These are phyloP conservation scores for Rhodotorula diobovata DNA, from an alignment of 768 basidiomycete species.

Conservation along the genomic window DNA sequence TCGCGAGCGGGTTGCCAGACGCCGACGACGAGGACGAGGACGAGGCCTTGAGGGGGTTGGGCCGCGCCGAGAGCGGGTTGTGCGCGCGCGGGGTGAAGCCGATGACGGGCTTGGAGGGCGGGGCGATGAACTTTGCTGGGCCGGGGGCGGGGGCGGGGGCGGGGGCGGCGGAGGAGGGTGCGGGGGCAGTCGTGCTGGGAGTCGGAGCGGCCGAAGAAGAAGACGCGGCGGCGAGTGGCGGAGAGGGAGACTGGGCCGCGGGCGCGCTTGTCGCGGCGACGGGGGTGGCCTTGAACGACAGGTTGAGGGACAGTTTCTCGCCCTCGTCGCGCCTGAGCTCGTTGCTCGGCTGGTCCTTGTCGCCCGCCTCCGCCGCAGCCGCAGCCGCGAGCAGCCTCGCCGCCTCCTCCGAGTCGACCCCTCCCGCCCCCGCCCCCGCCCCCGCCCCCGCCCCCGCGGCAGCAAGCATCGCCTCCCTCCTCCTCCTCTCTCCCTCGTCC, in stretches of 20 bases:
- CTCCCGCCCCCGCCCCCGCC: neutral
- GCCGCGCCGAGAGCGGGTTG: slow-evolving; percentile 49
- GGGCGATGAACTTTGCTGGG: slow-evolving; percentile 30
- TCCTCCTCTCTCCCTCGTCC: slow-evolving; percentile 46
- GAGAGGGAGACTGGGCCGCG: slow-evolving; percentile 10
- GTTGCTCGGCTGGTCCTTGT: slow-evolving; percentile 25
- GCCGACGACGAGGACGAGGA: no score
- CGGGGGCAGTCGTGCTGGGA: slow-evolving; percentile 37
- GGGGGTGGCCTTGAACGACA: slow-evolving; percentile 23
- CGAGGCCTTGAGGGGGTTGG: slow-evolving; percentile 58
- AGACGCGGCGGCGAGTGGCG: slow-evolving; percentile 6
- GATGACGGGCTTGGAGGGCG: slow-evolving; percentile 38
- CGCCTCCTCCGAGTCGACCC: neutral
- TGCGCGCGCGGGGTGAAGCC: slow-evolving; percentile 41
- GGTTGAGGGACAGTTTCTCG: slow-evolving; percentile 32
- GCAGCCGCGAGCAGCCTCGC: no score
- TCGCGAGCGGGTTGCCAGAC: slow-evolving; percentile 46
- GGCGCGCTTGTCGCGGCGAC: neutral
- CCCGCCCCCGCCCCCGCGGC: neutral
- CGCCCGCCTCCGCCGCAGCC: slow-evolving; percentile 1
- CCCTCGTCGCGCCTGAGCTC: slow-evolving; percentile 36
- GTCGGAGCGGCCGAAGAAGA: slow-evolving; percentile 5
- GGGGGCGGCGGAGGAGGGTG: slow-evolving; percentile 5
- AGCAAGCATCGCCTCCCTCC: slow-evolving; percentile 6
- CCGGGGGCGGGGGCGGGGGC: slow-evolving; percentile 1